Evolutionary conservation across 257 asterid genomes (phyloP), one percentile per base, ranked within the genome.

Genomic region (Cordia subcordata): DNA sequence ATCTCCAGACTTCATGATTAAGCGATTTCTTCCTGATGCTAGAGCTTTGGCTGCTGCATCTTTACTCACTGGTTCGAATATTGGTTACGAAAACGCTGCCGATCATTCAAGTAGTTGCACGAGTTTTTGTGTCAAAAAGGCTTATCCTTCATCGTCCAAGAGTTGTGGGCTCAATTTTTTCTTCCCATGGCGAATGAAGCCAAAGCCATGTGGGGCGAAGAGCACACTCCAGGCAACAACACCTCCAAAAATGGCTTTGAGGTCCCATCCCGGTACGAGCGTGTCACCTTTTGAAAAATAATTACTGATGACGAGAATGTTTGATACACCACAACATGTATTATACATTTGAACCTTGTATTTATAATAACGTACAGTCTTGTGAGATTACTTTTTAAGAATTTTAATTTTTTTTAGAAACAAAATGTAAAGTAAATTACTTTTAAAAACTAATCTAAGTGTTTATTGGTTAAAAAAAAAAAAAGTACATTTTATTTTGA

Each of bases 21-120:
- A 81, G 67, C 71, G 92, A 51, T 90, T 90, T 68, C 80, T 86
- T 40, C 87, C 90, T 10, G 95, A 90, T 66, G 95, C 97, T 21
- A 85, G 77, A 58, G 95, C 94, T 20, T 60, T 90, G 47, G 95
- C 95, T 9, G 86, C 78, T 45, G 83, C 84, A 16, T 79, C 92
- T 16, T 73, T 65, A 8, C 16, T 19, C 13, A 56, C 47, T 11
- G 21, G 53, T 8, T 33, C 62, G 8, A 63, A 55, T 52, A 49
- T 18, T 17, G 8, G 75, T 16, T 62, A 71, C 10, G 18, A 57
- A 51, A 45, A 57, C n/a, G 6, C 13, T 22, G 60, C 63, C 0
- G 8, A 32, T 57, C 16, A 62, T 11, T 8, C 54, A 18, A 44
- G 77, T 32, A 54, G 75, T 27, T 69, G 81, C 60, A 67, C 81